Evolutionary conservation across 345 rosid genomes (phyloP), one percentile per base, ranked within the genome.

Genomic region (Erysimum cheiranthoides): DNA sequence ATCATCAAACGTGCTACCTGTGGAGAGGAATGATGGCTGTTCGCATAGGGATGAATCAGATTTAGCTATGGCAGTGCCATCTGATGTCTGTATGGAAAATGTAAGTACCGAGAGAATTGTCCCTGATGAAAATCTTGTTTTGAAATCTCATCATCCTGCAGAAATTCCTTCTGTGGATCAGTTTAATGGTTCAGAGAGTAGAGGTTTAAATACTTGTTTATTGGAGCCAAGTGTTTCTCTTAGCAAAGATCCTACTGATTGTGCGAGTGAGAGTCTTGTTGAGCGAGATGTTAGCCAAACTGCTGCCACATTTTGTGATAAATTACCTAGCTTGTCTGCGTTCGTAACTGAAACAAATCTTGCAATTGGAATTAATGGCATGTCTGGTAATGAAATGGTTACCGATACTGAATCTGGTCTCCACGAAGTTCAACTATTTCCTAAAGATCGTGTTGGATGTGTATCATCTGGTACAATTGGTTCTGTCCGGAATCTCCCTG

Each of bases 121-220:
- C 30, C 74, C 62, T 60, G 81, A 71, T 76, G 73, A 60, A 61
- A 79, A 85, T 66, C 61, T 82, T 16, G 74, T 80, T 68, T 73
- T 83, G 80, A 80, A 68, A 63, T 78, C 84, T 75, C 40, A 63
- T 77, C 69, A 45, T 68, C 76, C 77, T 74, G 59, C 76, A 46
- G 81, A 79, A 45, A 40, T 40, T 60, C 74, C 79, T 39, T 51
- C 27, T 42, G 43, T 42, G 12, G 52, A 63, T 54, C 59, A 70
- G 70, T 76, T 43, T 45, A 40, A 57, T 61, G 61, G 35, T 78
- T 74, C 74, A 27, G 46, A 45, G 14, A 54, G 40, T 63, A 47
- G 67, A 65, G 76, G 79, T 76, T 78, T 76, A 61, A 52, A 32
- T 30, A 75, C 68, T 68, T 65, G 71, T 38, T 66, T 63, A 52